Base-by-base conservation (phyloP, 164 flowering plant species). In the Magnolia officinalis region DNA sequence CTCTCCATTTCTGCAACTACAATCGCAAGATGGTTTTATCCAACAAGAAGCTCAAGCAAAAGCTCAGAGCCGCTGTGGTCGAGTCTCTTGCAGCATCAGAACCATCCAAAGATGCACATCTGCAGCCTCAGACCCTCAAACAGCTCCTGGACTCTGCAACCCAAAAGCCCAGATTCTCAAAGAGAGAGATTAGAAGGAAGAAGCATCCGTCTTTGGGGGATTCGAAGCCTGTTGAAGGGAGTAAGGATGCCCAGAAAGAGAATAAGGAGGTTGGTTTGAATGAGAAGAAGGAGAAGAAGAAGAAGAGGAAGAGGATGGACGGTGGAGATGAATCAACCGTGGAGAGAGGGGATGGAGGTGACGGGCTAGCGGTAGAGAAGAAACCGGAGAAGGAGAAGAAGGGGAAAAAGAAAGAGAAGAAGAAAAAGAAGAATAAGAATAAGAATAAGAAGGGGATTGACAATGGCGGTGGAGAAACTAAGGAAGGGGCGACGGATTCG, bases 21-120 rank as follows among this genome's bases (percentile, higher is more conserved):
- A 16, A 14, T 11, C 71, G 2, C 49, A 68, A 26, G 73, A 93
- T 94, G 98, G 97, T 94, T 37, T 78, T 92, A 23, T 94, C 97
- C 3, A 92, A 92, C 84, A 94, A 90, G 81, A 92, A 90, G 88
- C 90, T 89, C 66, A 94, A 94, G 90, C 92, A 87, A 71, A 90
- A 89, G 84, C 86, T 90, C 0, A 81, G 94, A 80, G 86, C 75
- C 1, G 80, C 80, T 51, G 63, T 85, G 16, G 83, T 86, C 18
- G 89, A 85, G 59, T 80, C 87, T 2, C 59, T 87, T 24, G 52
- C 83, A 8, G 81, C 80, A 64, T 76, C 85, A 2, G 84, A 59
- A 9, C 77, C 79, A 16, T 50, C 74, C 24, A 24, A 76, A n/a
- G 80, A 37, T 70, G 75, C 82, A 8, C 72, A 76, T 23, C 74